Evolutionary conservation across 2,329 filamentous ascomycete genomes (phyloP).

Genomic region (Lojkania enalia): DNA sequence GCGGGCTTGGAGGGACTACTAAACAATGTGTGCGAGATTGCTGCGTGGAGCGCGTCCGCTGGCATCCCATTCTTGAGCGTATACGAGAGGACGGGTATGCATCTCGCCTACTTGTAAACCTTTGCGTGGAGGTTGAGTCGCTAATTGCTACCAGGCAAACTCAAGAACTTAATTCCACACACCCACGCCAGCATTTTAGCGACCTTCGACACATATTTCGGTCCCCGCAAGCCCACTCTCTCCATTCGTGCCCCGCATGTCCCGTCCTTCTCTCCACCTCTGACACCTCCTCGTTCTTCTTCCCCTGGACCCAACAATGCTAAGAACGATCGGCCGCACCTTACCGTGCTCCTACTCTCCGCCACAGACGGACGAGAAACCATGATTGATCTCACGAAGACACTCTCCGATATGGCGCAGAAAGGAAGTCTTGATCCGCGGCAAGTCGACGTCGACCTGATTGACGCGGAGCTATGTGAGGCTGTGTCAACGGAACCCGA

Average conservation of each 20-base stretch:
- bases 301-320: conserved; percentile 45
- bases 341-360: conserved; percentile 78
- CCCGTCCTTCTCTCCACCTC: conserved; percentile 58
- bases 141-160: conserved; percentile 66
- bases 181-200: conserved; percentile 77
- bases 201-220: conserved; percentile 87
- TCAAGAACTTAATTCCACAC: conserved; percentile 87
- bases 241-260: conserved; percentile 73
- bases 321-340: conserved; percentile 41
- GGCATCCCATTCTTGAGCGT: conserved; percentile 86
- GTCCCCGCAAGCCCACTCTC: conserved; percentile 69
- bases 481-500: conserved; percentile 87
- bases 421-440: conserved; percentile 76
- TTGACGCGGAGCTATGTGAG: conserved; percentile 82
- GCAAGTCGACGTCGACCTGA: conserved; percentile 82
- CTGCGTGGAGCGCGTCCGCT: conserved; percentile 89
- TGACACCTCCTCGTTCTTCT: conserved; percentile 44
- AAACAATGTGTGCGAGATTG: conserved; percentile 87
- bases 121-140: neutral
- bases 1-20: conserved; percentile 82
- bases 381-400: conserved; percentile 92
- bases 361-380: conserved; percentile 89
- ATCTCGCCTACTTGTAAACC: neutral
- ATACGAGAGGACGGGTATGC: conserved; percentile 85
- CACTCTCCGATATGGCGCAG: conserved; percentile 93